Base-by-base conservation (phyloP, 2,329 filamentous ascomycete species). In the Pseudofabraea citricarpa region DNA sequence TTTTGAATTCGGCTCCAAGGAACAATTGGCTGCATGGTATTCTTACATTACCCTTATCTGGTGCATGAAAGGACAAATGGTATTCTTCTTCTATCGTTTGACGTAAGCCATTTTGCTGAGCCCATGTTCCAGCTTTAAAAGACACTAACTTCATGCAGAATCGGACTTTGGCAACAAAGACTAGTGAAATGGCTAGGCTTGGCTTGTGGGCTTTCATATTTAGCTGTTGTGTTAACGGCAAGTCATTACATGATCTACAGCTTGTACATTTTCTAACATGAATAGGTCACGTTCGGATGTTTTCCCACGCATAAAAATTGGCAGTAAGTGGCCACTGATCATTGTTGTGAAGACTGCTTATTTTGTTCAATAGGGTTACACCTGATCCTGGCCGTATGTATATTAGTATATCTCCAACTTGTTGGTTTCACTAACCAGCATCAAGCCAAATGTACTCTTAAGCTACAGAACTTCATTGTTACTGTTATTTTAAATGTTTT, bases 1-100 rank as follows among this genome's bases (percentile, higher is more conserved):
- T 19, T 47, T 35, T 31, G 36, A 33, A 26, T 47, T 24, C 15
- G 47, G 47, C 21, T 49, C 47, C 10, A 41, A 47, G 33, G 35
- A 44, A 27, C 43, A 51, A 37, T 51, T 69, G 9, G 44, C 59
- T 0, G 67, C 65, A 0, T 69, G 67, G 67, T 70, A 67, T 21
- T 56, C 56, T 6, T 68, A 68, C 31, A 62, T 64, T 0, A 56
- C 59, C 0, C 56, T 67, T 0, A 57, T 67, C 6, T 69, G 64
- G 64, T 60, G 46, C 4, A 52, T 60, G 47, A 61, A 60, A 44
- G 55, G 54, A 21, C 54, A 55, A 35, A 56, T 62, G 49, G 43
- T 61, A 13, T 60, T 58, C 48, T 60, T 60, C 40, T 60, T 57
- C 48, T 50, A 58, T 40, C 58, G 61, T 12, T 35, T 47, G n/a